These are phyloP conservation scores for Picochlorum costavermella DNA, from an alignment of 139 green algal genomes.

Conservation along the genomic window DNA sequence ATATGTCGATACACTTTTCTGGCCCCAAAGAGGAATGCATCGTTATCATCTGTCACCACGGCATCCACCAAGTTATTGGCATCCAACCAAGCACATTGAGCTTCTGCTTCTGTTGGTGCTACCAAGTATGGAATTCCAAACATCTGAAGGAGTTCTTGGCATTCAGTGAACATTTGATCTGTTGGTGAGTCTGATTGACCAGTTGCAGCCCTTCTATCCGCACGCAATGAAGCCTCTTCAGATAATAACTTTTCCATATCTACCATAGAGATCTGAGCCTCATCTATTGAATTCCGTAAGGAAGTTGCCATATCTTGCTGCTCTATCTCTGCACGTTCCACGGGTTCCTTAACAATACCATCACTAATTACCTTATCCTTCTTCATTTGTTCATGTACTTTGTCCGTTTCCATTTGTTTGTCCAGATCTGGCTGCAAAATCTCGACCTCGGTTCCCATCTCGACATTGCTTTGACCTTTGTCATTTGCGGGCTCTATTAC, in stretches of 20 bases:
- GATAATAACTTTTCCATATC: constrained; percentile 28
- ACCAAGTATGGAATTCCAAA: constrained; percentile 98
- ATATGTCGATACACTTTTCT: constrained; percentile 77
- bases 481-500: too few species aligned
- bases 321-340: background rate
- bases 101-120: constrained; percentile 87
- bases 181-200: constrained; percentile 50
- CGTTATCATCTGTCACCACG: constrained; percentile 96
- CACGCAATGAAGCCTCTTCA: constrained; percentile 24
- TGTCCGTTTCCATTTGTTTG: background rate
- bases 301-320: background rate
- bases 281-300: background rate
- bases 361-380: background rate
- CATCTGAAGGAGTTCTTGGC: constrained; percentile 86
- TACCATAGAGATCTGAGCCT: background rate
- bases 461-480: too few species aligned
- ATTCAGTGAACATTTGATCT: constrained; percentile 72
- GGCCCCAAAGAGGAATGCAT: constrained; percentile 95
- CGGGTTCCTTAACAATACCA: background rate
- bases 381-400: background rate
- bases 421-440: background rate
- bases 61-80: constrained; percentile 79
- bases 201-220: constrained; percentile 8
- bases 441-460: too few species aligned
- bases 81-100: constrained; percentile 90